Base-by-base conservation (phyloP, 371 early-diverging fungal genomes). In the Zopfochytrium polystomum region DNA sequence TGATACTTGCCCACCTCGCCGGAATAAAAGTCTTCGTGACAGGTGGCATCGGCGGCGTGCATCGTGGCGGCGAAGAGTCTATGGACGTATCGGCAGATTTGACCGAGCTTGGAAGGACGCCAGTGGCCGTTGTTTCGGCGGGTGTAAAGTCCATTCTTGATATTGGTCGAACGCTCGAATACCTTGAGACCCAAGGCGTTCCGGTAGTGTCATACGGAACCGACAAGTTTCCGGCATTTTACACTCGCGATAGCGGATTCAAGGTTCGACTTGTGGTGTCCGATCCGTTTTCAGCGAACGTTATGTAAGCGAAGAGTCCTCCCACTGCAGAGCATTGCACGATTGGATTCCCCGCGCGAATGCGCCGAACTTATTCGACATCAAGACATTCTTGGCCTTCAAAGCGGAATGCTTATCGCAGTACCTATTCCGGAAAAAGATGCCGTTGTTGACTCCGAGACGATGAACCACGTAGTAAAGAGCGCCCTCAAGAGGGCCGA, bases 1-100 rank as follows among this genome's bases (percentile, higher is more conserved):
- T 95, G 89, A 59, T 87, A 13, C 76, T 87, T 3, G 96, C 97
- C 1, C 82, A 90, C 63, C 73, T 75, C 42, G 90, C 88, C 3
- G 94, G 92, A 6, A 93, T 96, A 52, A 68, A 78, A 25, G 75
- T 96, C 0, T 95, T 96, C 81, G 95, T 90, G 18, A 96, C 97
- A 1, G 97, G 97, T 20, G 97, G 96, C 7, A 95, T 96, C 52
- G 97, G 97, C 34, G 97, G 97, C 34, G 96, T 92, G 20, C 96
- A 96, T 59, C 81, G 96, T 13, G 92, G 89, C 6, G 91, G 84
- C 18, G 87, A 90, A 54, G 0, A 38, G 13, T 81, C 89, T 0
- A 78, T 90, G 78, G 96, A 96, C 70, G 78, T 94, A 15, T 89
- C 90, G 55, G 95, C 96, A 1, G 96, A 96, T 80, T 73, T 96